Evolutionary conservation across 441 rosid genomes (phyloP).

Genomic region (Hura crepitans): DNA sequence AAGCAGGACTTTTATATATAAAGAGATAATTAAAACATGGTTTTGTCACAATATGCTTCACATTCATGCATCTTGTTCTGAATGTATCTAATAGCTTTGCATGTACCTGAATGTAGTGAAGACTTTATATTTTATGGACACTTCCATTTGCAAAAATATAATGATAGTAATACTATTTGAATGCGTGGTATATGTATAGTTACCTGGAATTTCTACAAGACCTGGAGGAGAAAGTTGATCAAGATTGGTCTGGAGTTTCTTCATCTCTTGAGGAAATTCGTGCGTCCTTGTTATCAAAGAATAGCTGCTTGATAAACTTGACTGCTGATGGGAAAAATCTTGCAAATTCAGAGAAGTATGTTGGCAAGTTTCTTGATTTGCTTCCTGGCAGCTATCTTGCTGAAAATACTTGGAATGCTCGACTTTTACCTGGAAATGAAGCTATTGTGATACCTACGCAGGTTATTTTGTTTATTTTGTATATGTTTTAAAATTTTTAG

Average conservation of each 20-base stretch:
- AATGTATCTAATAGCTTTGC: constrained; percentile 1
- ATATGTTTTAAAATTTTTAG: neutral
- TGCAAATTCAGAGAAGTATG: constrained; percentile 45
- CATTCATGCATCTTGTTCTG: constrained; percentile 6
- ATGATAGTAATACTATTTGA: constrained; percentile 20
- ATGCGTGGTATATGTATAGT: constrained; percentile 35
- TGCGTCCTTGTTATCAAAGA: constrained; percentile 60
- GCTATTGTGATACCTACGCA: constrained; percentile 92
- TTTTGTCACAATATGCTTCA: neutral
- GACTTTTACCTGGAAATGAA: constrained; percentile 64
- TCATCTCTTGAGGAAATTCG: constrained; percentile 87
- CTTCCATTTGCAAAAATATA: neutral
- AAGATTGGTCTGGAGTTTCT: constrained; percentile 82
- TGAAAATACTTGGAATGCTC: constrained; percentile 49
- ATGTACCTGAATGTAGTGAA: neutral
- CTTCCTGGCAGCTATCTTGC: constrained; percentile 59
- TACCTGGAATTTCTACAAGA: constrained; percentile 73
- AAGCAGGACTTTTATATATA: neutral
- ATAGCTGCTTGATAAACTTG: constrained; percentile 81
- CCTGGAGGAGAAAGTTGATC: constrained; percentile 78
- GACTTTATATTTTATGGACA: neutral
- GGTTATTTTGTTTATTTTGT: constrained; percentile 35
- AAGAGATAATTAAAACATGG: neutral
- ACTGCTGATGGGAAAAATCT: constrained; percentile 81
- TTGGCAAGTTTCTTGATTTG: constrained; percentile 73